Conservation (phyloP, 225 moss, liverwort and hornwort genomes). For the Marchantia paleacea region DNA sequence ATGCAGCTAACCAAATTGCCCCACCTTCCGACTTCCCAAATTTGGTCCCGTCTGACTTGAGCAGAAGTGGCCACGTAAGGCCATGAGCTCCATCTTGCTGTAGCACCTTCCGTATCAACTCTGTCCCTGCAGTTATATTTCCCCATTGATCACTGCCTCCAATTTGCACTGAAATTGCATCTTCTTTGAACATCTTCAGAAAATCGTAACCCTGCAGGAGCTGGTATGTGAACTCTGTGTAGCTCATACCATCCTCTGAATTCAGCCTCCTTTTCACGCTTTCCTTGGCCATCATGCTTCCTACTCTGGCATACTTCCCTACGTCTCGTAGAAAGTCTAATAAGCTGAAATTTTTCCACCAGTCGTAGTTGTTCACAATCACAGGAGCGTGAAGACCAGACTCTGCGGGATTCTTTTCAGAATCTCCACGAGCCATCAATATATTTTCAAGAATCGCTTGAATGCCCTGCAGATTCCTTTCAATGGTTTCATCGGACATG, state of each 20-base stretch:
- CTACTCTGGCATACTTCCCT: slow-evolving; percentile 86
- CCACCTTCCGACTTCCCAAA: slow-evolving; percentile 90
- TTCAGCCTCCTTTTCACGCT: slow-evolving; percentile 84
- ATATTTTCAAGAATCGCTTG: slow-evolving; percentile 58
- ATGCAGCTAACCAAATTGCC: slow-evolving; percentile 77
- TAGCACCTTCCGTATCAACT: slow-evolving; percentile 67
- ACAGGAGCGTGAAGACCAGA: slow-evolving; percentile 39
- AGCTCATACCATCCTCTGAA: slow-evolving; percentile 99
- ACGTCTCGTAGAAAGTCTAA: slow-evolving; percentile 81
- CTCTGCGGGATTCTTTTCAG: neutral
- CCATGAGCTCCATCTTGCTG: slow-evolving; percentile 83
- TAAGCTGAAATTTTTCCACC: slow-evolving; percentile 84
- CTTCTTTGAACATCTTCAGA: slow-evolving; percentile 72
- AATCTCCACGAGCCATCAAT: slow-evolving; percentile 39
- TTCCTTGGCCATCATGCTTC: slow-evolving; percentile 98
- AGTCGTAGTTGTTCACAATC: slow-evolving; percentile 82
- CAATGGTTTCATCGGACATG: slow-evolving; percentile 63
- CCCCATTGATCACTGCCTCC: slow-evolving; percentile 99
- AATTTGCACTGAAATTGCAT: slow-evolving; percentile 81
- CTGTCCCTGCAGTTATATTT: slow-evolving; percentile 96
- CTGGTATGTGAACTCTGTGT: slow-evolving; percentile 96
- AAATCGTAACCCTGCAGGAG: slow-evolving; percentile 95
- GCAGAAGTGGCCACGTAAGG: slow-evolving; percentile 83
- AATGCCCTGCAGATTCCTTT: slow-evolving; percentile 64
- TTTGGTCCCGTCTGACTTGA: slow-evolving; percentile 86